Evolutionary conservation across 371 early-diverging fungal genomes (phyloP).

Genomic region (Mucor circinelloides): DNA sequence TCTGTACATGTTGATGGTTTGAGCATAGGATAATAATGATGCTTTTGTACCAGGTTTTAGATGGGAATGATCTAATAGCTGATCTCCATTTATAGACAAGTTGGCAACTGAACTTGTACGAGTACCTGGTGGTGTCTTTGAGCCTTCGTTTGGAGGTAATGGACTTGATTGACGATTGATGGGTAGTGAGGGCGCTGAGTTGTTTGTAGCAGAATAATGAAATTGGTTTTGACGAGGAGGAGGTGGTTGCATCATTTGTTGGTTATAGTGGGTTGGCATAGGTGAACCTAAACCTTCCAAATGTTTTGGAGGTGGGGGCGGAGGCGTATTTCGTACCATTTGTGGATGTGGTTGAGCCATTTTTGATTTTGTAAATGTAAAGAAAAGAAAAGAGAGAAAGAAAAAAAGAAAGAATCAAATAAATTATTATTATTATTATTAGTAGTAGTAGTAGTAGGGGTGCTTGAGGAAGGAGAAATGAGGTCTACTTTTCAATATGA

Average conservation of each 20-base stretch:
- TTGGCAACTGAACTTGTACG: conserved; percentile 39
- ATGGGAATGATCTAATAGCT: conserved; percentile 67
- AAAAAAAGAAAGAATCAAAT: background rate
- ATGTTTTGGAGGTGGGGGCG: conserved; percentile 29
- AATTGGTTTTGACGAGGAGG: conserved; percentile 19
- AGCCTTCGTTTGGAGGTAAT: conserved; percentile 15
- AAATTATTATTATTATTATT: conserved; percentile 2
- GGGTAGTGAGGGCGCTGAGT: conserved; percentile 29
- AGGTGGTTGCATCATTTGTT: conserved; percentile 3
- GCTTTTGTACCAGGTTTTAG: conserved; percentile 69
- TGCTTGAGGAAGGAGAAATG: conserved; percentile 1
- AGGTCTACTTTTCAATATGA: conserved; percentile 24
- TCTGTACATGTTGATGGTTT: conserved; percentile 77
- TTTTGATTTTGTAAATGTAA: conserved; percentile 6
- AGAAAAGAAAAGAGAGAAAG: conserved; percentile 10
- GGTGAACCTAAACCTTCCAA: conserved; percentile 19
- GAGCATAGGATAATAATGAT: conserved; percentile 62
- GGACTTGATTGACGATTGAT: conserved; percentile 25
- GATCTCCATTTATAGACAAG: conserved; percentile 40
- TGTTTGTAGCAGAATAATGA: conserved; percentile 23
- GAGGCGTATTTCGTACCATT: conserved; percentile 4
- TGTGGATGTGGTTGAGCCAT: conserved; percentile 29
- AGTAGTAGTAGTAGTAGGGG: no score
- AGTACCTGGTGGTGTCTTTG: conserved; percentile 37
- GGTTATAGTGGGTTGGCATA: conserved; percentile 15